phyloP scores from a whole-genome alignment of 2,329 filamentous ascomycete genomes.

The Colletotrichum sp. region DNA sequence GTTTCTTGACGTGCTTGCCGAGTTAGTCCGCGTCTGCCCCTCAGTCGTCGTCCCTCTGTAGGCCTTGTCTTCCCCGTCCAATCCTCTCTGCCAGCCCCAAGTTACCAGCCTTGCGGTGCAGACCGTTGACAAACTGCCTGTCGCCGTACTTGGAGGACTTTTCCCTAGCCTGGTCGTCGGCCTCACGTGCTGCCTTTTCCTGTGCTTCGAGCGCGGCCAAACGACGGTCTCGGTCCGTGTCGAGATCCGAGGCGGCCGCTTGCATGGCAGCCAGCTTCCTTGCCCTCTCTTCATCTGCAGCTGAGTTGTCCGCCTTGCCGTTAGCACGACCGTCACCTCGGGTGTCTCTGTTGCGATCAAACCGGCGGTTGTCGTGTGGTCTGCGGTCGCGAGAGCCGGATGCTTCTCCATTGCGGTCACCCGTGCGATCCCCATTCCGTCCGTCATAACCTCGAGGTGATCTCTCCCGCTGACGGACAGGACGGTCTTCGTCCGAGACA shows the following conservation, averaged over 20 bases:
- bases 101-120: constrained; percentile 63
- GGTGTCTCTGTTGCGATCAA: constrained; percentile 23
- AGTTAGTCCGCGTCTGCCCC: background rate
- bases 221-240: constrained; percentile 70
- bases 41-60: constrained; percentile 50
- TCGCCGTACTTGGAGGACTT: constrained; percentile 66
- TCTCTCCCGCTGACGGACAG: constrained; percentile 30
- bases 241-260: constrained; percentile 70
- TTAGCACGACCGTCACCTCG: constrained; percentile 11
- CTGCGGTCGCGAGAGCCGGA: constrained; percentile 19
- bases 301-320: constrained; percentile 26
- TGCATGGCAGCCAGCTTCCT: constrained; percentile 77
- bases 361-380: constrained; percentile 19
- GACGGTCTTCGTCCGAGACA: constrained; percentile 30
- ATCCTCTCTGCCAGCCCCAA: constrained; percentile 57
- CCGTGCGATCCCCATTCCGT: constrained; percentile 24
- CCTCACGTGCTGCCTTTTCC: constrained; percentile 67
- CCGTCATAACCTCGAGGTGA: constrained; percentile 15
- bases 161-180: constrained; percentile 67
- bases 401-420: constrained; percentile 23
- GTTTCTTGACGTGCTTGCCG: background rate
- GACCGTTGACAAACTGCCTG: constrained; percentile 65
- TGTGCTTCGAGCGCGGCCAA: constrained; percentile 68
- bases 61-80: constrained; percentile 49
- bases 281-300: constrained; percentile 61